Evolutionary conservation across 1,139 yeast species (phyloP), one percentile per base, ranked within the genome.

Genomic region (Candida glucosophila): DNA sequence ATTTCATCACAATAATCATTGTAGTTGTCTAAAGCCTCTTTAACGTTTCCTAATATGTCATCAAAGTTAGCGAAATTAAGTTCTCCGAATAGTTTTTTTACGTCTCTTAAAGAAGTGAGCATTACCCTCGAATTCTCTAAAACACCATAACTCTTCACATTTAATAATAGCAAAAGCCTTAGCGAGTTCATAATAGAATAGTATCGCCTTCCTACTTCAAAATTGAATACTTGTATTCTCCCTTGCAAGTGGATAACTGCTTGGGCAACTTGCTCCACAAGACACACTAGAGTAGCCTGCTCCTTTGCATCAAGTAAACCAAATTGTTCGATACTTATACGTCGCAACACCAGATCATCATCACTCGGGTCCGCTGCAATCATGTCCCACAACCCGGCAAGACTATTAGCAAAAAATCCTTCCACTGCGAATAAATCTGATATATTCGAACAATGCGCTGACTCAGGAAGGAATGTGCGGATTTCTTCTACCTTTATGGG

Each of bases 81-180:
- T 10, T 24, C 17, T 12, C 20, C 22, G 17, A 31, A 24, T 13
- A 33, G 15, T 10, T 16, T 14, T 14, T 29, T 31, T 10, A 33
- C 19, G 21, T 26, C 25, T 8, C 22, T 12, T 14, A 33, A 25
- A 7, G 34, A 20, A 6, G 15, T 23, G 17, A 27, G 22, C 36
- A 33, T 33, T 4, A 25, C 31, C 14, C 36, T 17, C 7, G 34
- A 33, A 14, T 33, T 33, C 17, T 33, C 36, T 21, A 22, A 21
- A 10, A 22, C 24, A 13, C 23, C 24, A 15, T 13, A 22, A 12
- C 17, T 21, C 15, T 24, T 29, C 10, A 29, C 33, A 16, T 33
- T 33, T 11, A 23, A 15, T 22, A 33, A 29, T 5, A 33, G 27
- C 16, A 23, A 21, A 11, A 29, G 23, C 19, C 29, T 24, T 10